Conservation (phyloP, 1,284 basidiomycete species). For the Peniophora sp. region DNA sequence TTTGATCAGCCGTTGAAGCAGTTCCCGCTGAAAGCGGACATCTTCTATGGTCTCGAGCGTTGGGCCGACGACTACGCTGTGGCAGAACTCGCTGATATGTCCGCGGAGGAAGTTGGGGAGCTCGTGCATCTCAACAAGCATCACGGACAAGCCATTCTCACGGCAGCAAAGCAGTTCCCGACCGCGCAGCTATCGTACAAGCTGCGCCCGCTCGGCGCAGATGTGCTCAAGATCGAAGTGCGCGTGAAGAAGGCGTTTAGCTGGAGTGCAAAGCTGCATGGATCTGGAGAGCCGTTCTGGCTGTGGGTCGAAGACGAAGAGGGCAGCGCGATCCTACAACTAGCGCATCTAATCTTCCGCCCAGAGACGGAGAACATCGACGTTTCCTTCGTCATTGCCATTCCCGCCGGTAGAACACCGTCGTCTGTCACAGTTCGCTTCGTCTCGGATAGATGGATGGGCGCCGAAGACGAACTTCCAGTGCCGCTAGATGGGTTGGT, state of each 20-base stretch:
- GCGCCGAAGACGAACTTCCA: conserved; percentile 71
- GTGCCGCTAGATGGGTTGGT: conserved; percentile 63
- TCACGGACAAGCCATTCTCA: conserved; percentile 75
- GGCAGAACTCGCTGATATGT: conserved; percentile 69
- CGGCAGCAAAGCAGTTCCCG: conserved; percentile 85
- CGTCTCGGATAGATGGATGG: conserved; percentile 92
- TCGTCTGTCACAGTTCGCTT: conserved; percentile 66
- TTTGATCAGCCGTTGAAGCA: conserved; percentile 91
- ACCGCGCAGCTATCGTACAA: conserved; percentile 59
- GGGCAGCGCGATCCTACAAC: conserved; percentile 77
- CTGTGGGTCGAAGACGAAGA: conserved; percentile 92
- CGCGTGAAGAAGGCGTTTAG: conserved; percentile 64
- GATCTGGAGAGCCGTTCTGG: conserved; percentile 83
- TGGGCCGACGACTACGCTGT: conserved; percentile 85
- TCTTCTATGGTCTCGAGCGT: conserved; percentile 72
- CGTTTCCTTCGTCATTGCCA: conserved; percentile 78
- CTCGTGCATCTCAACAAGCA: conserved; percentile 83
- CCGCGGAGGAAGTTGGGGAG: conserved; percentile 70
- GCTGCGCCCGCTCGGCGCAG: conserved; percentile 77
- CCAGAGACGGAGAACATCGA: conserved; percentile 52
- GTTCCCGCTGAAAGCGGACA: conserved; percentile 70
- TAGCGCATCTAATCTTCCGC: conserved; percentile 66
- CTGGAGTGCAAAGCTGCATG: conserved; percentile 82
- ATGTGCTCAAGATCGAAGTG: conserved; percentile 77
- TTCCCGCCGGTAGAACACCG: conserved; percentile 49